A percentile compares a stretch with the other conserved stretches of the same genome.
Conservation (phyloP, 352 stramenopile species). For the Pythium aphanidermatum region DNA sequence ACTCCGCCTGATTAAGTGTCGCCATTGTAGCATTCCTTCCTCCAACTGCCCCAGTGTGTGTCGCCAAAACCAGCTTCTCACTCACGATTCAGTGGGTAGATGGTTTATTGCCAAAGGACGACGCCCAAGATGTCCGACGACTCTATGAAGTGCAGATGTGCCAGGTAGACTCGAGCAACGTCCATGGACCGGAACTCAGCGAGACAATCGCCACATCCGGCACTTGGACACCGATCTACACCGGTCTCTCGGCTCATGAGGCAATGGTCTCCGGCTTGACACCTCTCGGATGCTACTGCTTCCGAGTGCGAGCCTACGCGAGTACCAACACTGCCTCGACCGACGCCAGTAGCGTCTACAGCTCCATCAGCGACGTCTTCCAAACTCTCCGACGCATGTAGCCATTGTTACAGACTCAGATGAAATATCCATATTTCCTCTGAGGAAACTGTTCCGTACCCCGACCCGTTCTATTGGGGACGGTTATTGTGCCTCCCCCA, state of each 20-base stretch:
- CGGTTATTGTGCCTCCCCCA: too few relatives aligned
- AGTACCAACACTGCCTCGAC: not conserved
- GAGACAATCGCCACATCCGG: constrained; percentile 1
- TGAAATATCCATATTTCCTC: too few relatives aligned
- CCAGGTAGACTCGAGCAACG: constrained; percentile 12
- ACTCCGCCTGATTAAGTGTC: not conserved
- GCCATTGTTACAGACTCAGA: too few relatives aligned
- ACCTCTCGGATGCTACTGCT: constrained; percentile 25
- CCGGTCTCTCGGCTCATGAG: not conserved
- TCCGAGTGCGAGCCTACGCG: constrained; percentile 24
- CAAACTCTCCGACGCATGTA: constrained; percentile 24
- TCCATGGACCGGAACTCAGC: constrained; percentile 2
- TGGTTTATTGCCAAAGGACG: not conserved
- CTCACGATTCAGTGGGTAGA: constrained; percentile 24
- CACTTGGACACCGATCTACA: constrained; percentile 14
- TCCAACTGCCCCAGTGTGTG: constrained; percentile 15
- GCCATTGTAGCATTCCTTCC: constrained; percentile 24
- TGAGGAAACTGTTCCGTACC: not conserved
- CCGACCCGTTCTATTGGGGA: too few relatives aligned
- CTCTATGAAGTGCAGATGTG: constrained; percentile 28
- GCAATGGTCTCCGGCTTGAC: constrained; percentile 16
- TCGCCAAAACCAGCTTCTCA: constrained; percentile 23
- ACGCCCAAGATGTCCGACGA: not conserved
- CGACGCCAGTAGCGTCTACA: constrained; percentile 21
- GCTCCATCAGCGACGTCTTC: constrained; percentile 19